phyloP scores from a whole-genome alignment of 2,329 filamentous ascomycete genomes.

The Claviceps pazoutovae region DNA sequence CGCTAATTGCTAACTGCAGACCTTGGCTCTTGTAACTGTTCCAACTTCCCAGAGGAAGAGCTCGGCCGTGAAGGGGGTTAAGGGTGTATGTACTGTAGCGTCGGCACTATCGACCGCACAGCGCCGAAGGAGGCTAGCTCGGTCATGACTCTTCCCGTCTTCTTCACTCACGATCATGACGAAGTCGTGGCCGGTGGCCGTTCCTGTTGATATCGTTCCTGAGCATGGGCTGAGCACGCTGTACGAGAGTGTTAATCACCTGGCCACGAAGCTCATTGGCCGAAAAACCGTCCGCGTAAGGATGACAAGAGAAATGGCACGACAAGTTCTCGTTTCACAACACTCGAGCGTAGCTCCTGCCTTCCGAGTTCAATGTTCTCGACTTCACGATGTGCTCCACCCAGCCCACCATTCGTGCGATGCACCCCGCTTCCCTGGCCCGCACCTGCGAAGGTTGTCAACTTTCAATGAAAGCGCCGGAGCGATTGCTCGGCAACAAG shows the following conservation, averaged over 20 bases:
- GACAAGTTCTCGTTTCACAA: not conserved
- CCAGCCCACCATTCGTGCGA: not conserved
- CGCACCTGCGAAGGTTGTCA: not conserved
- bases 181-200: not conserved
- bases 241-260: not conserved
- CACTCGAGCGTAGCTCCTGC: not conserved
- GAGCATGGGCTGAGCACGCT: not conserved
- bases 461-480: not conserved
- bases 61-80: not conserved
- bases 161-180: not conserved
- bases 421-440: not conserved
- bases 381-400: not conserved
- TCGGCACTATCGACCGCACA: not conserved
- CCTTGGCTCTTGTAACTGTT: too few species aligned
- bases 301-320: constrained; percentile 4
- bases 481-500: not conserved
- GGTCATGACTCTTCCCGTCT: not conserved
- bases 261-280: not conserved
- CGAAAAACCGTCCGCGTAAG: not conserved
- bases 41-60: not conserved
- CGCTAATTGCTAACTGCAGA: too few species aligned
- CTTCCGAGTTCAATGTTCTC: not conserved
- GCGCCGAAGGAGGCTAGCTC: not conserved
- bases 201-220: not conserved
- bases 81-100: not conserved